Base-by-base conservation (phyloP, 306 rosid species). In the Dalbergia cochinchinensis region DNA sequence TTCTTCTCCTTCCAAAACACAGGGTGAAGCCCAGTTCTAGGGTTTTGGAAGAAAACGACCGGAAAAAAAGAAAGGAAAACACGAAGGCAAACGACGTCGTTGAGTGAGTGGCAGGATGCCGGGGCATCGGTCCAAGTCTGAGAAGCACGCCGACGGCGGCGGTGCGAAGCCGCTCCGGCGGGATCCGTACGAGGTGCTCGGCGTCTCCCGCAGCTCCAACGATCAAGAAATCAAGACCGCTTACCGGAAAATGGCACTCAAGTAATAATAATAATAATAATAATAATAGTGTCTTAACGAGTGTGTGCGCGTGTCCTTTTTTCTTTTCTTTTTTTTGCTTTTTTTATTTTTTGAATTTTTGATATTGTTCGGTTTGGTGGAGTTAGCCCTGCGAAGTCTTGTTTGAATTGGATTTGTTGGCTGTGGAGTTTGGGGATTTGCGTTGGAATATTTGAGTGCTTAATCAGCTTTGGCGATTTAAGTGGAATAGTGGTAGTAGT, bases 161-260 rank as follows among this genome's bases (percentile, higher is more conserved):
- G 59, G 60, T 37, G 87, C 85, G 44, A 88, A 88, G 81, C 91
- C 82, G 87, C 88, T 81, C 77, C 97, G 98, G 81, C 92, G 98
- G 37, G 99, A 96, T 76, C 96, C 99, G 0, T 96, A 96, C 33
- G 99, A 93, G 86, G 98, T 96, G n/a, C 98, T 96, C 42, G 96
- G 96, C 54, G 93, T 96, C 85, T 88, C 90, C 3, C 86, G 90
- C 78, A 91, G 69, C 92, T 91, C 96, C 59, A 86, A 90, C 26
- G 99, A 93, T 88, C 99, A 93, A 85, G 99, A 93, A 87, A 96
- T 96, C 87, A 96, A 93, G 76, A 82, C 92, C 67, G 98, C 98
- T 42, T 93, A 96, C 81, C 86, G 99, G 15, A 92, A 86, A 88
- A 86, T 93, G 98, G 99, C 99, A 3, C 99, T 96, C 80, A 96